phyloP scores from a whole-genome alignment of 169 alveolate genomes.

The Plasmodium malariae region DNA sequence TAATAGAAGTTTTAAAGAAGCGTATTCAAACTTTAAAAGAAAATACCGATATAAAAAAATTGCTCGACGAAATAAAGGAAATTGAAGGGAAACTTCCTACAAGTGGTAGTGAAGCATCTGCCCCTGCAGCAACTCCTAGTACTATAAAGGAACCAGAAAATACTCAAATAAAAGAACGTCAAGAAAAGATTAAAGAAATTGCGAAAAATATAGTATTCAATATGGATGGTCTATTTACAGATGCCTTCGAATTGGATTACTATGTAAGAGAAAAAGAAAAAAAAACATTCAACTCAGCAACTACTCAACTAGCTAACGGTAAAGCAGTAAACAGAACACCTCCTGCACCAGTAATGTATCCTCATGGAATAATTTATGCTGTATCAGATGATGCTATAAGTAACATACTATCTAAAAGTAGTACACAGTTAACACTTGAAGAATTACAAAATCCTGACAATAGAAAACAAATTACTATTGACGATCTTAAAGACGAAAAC shows the following conservation, averaged over 20 bases:
- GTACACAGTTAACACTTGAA: neutral
- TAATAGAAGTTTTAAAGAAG: constrained; percentile 20
- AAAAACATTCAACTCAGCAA: neutral
- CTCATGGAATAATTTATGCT: constrained; percentile 28
- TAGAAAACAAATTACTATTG: neutral
- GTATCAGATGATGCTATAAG: neutral
- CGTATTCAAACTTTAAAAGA: constrained; percentile 19
- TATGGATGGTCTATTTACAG: constrained; percentile 23
- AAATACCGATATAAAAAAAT: constrained; percentile 5
- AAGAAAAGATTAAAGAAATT: constrained; percentile 5
- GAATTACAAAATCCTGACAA: constrained; percentile 4
- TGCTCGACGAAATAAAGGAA: constrained; percentile 4
- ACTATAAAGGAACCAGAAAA: neutral
- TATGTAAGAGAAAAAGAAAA: constrained; percentile 56
- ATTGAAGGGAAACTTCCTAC: neutral
- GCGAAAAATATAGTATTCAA: constrained; percentile 45
- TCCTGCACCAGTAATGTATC: neutral
- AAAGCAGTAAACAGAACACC: neutral
- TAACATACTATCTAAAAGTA: neutral
- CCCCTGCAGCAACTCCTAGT: neutral
- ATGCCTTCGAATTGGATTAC: constrained; percentile 43
- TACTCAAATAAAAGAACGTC: constrained; percentile 5
- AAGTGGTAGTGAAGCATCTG: neutral
- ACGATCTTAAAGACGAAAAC: neutral
- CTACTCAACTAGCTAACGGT: neutral